Evolutionary conservation across 139 green algal genomes (phyloP), one percentile per base, ranked within the genome.

Genomic region (Chlorella vulgaris): DNA sequence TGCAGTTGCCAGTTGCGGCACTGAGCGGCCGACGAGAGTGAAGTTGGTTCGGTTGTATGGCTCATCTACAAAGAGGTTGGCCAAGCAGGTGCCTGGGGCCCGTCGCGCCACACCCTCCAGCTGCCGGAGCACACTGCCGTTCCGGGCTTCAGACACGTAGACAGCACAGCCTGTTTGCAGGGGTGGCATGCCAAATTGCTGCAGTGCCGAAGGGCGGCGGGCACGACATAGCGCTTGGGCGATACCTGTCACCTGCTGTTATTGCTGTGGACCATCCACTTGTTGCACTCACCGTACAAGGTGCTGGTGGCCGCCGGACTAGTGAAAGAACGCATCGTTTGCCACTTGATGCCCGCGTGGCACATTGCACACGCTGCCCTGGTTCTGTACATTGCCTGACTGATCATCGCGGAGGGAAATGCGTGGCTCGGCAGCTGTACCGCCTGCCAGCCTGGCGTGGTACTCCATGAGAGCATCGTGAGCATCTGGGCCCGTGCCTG

Each of bases 31-130:
- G 26, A 88, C 83, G 0, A 97, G 67, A 0, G 91, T 96, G 79
- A 95, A 92, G 40, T 88, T 87, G 15, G 85, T 94, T 0, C 93
- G 85, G 81, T 97, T 89, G 88, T 97, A 97, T 0, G 88, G 81
- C 38, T 35, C 61, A 70, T 97, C 93, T 0, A 88, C 67, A 53
- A 96, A 96, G 1, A 86, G 35, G 78, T 93, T 82, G 3, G 78
- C 89, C 0, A 95, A 53, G 2, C 22, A 26, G 0, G 65, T 22
- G 7, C 68, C 67, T 3, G 7, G 26, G 1, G 67, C 33, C 0
- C 6, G 2, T 0, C 7, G 62, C 1, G 74, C 61, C 2, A 29
- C 22, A 0, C 7, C 55, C 26, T 87, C 53, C 2, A 94, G 77
- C 0, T 63, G 43, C 15, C 47, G 4, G 0, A 95, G 66, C 0